Conservation (phyloP, 495 filamentous ascomycete genomes). For the Penicillium steckii region DNA sequence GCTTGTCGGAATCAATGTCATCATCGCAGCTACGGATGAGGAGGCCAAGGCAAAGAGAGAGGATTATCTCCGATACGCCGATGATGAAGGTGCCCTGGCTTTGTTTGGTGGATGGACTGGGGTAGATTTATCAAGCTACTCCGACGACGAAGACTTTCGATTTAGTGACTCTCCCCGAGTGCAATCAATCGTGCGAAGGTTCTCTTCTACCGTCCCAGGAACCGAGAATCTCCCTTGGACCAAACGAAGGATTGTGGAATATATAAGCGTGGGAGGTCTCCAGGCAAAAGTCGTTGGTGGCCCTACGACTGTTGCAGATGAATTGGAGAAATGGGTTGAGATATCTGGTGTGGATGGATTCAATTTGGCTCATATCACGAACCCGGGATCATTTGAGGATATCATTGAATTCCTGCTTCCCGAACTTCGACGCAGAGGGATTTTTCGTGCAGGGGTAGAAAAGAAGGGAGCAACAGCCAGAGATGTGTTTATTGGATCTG, state of each 20-base stretch:
- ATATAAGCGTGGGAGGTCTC: constrained; percentile 52
- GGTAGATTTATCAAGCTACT: constrained; percentile 51
- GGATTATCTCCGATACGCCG: constrained; percentile 50
- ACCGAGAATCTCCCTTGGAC: constrained; percentile 52
- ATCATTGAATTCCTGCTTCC: constrained; percentile 53
- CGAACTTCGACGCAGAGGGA: constrained; percentile 47
- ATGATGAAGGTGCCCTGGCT: constrained; percentile 56
- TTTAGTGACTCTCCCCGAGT: constrained; percentile 25
- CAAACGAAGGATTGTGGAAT: constrained; percentile 52
- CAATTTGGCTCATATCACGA: constrained; percentile 53
- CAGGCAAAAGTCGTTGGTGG: constrained; percentile 48
- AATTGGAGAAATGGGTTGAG: constrained; percentile 47
- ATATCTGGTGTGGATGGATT: constrained; percentile 51
- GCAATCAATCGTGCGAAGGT: constrained; percentile 25
- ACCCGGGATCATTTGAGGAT: constrained; percentile 56
- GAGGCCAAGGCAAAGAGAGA: constrained; percentile 51
- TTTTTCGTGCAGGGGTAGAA: constrained; percentile 51
- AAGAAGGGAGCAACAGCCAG: constrained; percentile 49
- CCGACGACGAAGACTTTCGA: constrained; percentile 54
- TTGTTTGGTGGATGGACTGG: constrained; percentile 65
- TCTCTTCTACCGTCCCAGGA: constrained; percentile 30
- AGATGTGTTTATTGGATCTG: constrained; percentile 47
- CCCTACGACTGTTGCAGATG: constrained; percentile 47
- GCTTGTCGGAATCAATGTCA: constrained; percentile 40
- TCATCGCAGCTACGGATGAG: constrained; percentile 54